Evolutionary conservation across 495 filamentous ascomycete species (phyloP).

Genomic region (Aspergillus mulundensis): DNA sequence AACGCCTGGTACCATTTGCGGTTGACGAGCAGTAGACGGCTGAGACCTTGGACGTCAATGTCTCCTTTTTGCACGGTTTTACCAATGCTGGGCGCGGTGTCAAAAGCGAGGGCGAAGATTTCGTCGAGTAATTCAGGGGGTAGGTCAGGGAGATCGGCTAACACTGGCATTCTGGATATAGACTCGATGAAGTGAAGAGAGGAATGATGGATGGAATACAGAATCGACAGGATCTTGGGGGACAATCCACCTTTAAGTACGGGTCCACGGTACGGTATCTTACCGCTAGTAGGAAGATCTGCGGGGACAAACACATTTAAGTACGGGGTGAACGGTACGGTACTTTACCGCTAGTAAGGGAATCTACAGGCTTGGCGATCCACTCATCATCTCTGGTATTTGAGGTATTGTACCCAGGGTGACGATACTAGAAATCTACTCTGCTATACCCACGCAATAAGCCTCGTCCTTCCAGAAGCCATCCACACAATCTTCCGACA

Average conservation of each 20-base stretch:
- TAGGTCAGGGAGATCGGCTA: slow-evolving; percentile 4
- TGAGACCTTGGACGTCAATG: background rate
- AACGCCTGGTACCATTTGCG: background rate
- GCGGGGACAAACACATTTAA: background rate
- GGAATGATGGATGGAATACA: no score
- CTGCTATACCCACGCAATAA: slow-evolving; percentile 8
- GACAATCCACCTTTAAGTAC: no score
- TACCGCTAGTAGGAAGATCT: background rate
- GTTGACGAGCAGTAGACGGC: slow-evolving; percentile 6
- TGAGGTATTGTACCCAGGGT: background rate
- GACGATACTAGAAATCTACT: slow-evolving; percentile 1
- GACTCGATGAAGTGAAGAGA: background rate
- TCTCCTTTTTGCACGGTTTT: background rate
- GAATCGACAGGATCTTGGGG: no score
- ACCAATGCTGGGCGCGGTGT: background rate
- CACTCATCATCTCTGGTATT: background rate
- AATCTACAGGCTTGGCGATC: background rate
- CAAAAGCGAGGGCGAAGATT: slow-evolving; percentile 4
- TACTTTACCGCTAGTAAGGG: background rate
- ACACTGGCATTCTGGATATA: no score
- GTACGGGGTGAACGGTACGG: background rate
- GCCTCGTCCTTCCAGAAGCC: slow-evolving; percentile 11
- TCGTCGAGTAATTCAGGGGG: slow-evolving; percentile 5
- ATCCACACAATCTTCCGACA: slow-evolving; percentile 6
- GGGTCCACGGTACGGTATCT: no score